Evolutionary conservation across 352 stramenopile genomes (phyloP).

Genomic region (Phytophthora ohioensis): DNA sequence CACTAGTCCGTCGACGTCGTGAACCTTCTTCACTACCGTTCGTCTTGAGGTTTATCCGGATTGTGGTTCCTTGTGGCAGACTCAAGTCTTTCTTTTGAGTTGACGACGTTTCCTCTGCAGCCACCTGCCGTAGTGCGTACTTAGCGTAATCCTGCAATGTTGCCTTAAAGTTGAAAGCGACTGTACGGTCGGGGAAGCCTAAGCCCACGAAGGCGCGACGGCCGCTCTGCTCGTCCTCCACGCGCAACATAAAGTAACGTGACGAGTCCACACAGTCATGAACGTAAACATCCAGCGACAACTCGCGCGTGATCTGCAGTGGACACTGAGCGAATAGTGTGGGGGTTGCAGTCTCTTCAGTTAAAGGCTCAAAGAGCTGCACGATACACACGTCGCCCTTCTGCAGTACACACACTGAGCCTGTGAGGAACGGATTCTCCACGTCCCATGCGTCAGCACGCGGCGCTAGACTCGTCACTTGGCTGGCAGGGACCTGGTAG

Average conservation of each 20-base stretch:
- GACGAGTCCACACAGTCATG: slow-evolving; percentile 90
- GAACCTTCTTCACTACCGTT: slow-evolving; percentile 33
- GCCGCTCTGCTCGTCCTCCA: slow-evolving; percentile 79
- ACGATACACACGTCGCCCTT: slow-evolving; percentile 78
- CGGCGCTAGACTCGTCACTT: slow-evolving; percentile 78
- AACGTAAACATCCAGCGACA: slow-evolving; percentile 77
- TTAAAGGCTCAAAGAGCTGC: slow-evolving; percentile 76
- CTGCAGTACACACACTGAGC: slow-evolving; percentile 72
- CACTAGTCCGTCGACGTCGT: slow-evolving; percentile 35
- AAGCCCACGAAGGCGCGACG: slow-evolving; percentile 83
- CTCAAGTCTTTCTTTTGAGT: slow-evolving; percentile 61
- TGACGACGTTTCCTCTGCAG: slow-evolving; percentile 11
- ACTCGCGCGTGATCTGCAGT: slow-evolving; percentile 70
- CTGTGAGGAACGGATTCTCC: slow-evolving; percentile 85
- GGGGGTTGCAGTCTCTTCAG: slow-evolving; percentile 18
- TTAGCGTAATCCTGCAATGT: slow-evolving; percentile 87
- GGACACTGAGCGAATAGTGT: slow-evolving; percentile 86
- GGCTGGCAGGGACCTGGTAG: slow-evolving; percentile 77
- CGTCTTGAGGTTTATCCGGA: slow-evolving; percentile 83
- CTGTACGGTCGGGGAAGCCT: slow-evolving; percentile 78
- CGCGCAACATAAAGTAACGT: slow-evolving; percentile 89
- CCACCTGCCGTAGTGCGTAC: slow-evolving; percentile 63
- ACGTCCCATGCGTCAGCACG: slow-evolving; percentile 85
- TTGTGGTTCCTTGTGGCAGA: slow-evolving; percentile 74
- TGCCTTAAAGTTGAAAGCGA: slow-evolving; percentile 89